Base-by-base conservation (phyloP, 2,329 filamentous ascomycete species). In the Magnaporthales sp. region DNA sequence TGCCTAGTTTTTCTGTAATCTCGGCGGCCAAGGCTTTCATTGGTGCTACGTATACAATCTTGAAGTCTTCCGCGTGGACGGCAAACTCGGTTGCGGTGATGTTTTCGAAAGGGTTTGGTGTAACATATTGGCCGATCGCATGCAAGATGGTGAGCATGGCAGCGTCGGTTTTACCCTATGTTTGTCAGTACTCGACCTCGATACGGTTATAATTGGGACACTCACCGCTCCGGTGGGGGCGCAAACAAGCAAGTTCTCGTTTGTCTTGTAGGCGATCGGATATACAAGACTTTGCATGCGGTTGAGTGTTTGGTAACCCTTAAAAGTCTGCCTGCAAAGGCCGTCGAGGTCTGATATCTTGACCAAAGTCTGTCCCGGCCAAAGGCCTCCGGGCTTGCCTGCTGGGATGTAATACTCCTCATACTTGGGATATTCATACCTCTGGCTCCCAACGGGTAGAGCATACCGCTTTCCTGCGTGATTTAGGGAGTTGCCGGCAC, bases 1-100 rank as follows among this genome's bases (percentile, higher is more conserved):
- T 96, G 62, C 93, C 91, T 3, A 99, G 83, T 79, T 99, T 99
- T 46, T 93, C 92, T 0, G 95, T 98, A 56, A 99, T 91, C 78
- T 99, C 95, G 8, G 96, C 95, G 4, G 96, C 96, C 22, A 99
- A 82, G 0, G 95, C 96, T 77, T 99, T 99, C 96, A 99, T 99
- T 0, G 95, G 96, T 1, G 96, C 95, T 56, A 99, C 95, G 72
- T 99, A 99, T 67, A 99, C 93, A 72, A 99, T 94, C 78, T 99
- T 98, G 84, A 98, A 97, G 72, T 96, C 92, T 65, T 96, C 91
- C 0, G 87, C 80, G 67, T 90, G 84, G n/a, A 97, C 91, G 1
- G 85, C 86, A 74, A 97, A 97, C 54, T 97, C 91, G 0, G 84
- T 88, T 0, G 90, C 88, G 66, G 87, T 80, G 0, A 86, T 86